Evolutionary conservation across 306 rosid species (phyloP).

Genomic region (Sphenostylis stenocarpa): DNA sequence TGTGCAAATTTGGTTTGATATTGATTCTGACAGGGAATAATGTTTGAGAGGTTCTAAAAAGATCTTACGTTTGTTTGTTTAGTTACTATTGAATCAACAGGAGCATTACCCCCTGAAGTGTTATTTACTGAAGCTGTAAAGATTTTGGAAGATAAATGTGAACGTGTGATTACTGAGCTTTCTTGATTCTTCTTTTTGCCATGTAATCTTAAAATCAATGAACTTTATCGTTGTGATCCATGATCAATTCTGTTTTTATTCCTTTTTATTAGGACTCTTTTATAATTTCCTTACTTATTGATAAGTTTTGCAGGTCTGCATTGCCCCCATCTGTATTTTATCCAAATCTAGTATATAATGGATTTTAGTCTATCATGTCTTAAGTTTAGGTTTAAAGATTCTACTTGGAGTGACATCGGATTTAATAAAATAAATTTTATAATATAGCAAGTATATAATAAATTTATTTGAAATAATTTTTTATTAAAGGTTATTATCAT

Average conservation of each 20-base stretch:
- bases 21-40: neutral
- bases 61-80: constrained; percentile 13
- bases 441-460: too few relatives aligned
- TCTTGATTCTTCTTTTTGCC: constrained; percentile 43
- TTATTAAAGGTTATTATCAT: too few relatives aligned
- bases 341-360: constrained; percentile 13
- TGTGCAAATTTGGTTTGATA: neutral
- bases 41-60: neutral
- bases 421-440: too few relatives aligned
- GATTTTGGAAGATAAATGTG: constrained; percentile 94
- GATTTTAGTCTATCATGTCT: neutral
- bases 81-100: constrained; percentile 92
- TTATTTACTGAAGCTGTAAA: constrained; percentile 91
- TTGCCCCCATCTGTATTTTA: constrained; percentile 23
- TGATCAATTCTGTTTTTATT: constrained; percentile 10
- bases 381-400: too few relatives aligned
- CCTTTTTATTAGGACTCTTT: neutral
- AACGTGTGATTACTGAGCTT: constrained; percentile 80
- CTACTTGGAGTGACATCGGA: too few relatives aligned
- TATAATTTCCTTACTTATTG: constrained; percentile 31
- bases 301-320: constrained; percentile 37
- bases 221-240: constrained; percentile 10
- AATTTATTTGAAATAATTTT: too few relatives aligned
- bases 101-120: constrained; percentile 79
- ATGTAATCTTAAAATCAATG: constrained; percentile 2